Percentiles rank a stretch among this genome's conserved stretches.
phyloP scores from a whole-genome alignment of 73 alveolate genomes.

The Stentor coeruleus region DNA sequence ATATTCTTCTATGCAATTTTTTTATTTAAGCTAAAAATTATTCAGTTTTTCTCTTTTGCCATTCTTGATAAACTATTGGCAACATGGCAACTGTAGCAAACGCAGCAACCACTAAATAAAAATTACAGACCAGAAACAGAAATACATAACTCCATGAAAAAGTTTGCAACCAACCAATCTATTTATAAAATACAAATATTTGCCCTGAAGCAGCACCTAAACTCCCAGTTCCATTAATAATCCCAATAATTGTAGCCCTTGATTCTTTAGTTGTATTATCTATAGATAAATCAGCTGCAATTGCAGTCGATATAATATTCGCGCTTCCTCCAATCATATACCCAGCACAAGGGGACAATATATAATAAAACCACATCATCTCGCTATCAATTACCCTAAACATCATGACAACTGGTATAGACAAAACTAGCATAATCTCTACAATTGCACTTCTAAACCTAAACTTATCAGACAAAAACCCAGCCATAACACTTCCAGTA shows the following conservation, averaged over 20 bases:
- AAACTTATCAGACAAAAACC: slow-evolving; percentile 5
- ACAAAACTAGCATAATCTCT: not conserved
- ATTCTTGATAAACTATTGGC: not conserved
- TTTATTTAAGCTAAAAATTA: too few species aligned
- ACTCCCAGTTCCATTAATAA: slow-evolving; percentile 20
- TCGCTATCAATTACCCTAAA: not conserved
- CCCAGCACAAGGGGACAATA: not conserved
- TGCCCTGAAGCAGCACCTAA: slow-evolving; percentile 24
- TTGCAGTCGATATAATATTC: not conserved
- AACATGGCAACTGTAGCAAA: not conserved
- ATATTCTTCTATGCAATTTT: too few species aligned
- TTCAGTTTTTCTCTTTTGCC: not conserved
- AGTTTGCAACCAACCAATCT: not conserved
- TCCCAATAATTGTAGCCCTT: not conserved
- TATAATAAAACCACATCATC: not conserved
- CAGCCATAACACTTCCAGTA: not conserved
- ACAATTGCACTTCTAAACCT: not conserved
- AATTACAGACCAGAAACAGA: not conserved
- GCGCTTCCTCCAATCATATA: not conserved
- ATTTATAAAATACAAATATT: not conserved
- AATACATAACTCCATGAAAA: not conserved
- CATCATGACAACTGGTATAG: not conserved
- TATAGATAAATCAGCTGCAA: not conserved
- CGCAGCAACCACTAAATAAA: not conserved
- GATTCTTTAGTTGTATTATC: not conserved